A percentile compares a stretch with the other conserved stretches of the same genome.
Evolutionary conservation across 495 filamentous ascomycete genomes (phyloP).

Genomic region (Aspergillus saccharolyticus): DNA sequence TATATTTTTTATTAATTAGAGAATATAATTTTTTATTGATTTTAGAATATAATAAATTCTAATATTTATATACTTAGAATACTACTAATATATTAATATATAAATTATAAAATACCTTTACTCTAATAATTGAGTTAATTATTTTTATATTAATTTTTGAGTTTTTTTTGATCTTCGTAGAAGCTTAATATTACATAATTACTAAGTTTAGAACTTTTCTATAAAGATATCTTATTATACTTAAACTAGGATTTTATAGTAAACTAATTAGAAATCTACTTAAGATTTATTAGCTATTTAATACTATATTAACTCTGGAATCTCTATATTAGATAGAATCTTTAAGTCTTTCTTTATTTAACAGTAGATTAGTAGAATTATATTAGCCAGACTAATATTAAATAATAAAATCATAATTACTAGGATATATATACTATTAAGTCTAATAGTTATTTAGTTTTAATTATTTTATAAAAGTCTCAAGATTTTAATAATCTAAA

Average conservation of each 20-base stretch:
- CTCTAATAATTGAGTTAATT: neutral
- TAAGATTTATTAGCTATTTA: neutral
- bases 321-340: neutral
- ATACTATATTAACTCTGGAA: neutral
- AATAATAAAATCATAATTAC: neutral
- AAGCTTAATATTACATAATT: neutral
- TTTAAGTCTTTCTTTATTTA: conserved; percentile 1
- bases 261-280: neutral
- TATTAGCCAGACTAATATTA: neutral
- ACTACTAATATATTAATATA: conserved; percentile 1
- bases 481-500: neutral
- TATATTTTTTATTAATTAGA: conserved; percentile 1
- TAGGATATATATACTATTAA: neutral
- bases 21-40: conserved; percentile 1
- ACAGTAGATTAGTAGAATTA: conserved; percentile 1
- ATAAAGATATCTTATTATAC: neutral
- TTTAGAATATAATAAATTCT: neutral
- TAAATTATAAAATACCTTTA: neutral
- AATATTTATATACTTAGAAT: neutral
- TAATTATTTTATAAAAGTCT: conserved; percentile 1
- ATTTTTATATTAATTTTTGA: neutral
- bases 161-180: neutral
- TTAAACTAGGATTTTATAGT: neutral
- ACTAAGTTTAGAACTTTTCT: neutral
- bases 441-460: neutral